Evolutionary conservation across 345 rosid species (phyloP).

Genomic region (Eucalyptus virginea): DNA sequence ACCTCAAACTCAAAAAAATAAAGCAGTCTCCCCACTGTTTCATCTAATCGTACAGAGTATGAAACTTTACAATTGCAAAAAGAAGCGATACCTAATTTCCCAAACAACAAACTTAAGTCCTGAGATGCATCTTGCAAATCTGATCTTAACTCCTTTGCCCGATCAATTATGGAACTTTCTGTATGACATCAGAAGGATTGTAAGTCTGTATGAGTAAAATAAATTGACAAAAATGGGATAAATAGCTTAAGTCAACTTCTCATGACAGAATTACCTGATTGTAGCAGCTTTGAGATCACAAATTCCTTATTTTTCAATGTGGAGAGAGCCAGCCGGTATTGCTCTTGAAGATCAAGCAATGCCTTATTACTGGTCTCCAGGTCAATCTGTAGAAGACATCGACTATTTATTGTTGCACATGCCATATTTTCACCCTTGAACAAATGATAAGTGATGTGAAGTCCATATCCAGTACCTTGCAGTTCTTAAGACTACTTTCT

Average conservation of each 20-base stretch:
- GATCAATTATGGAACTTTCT: constrained; percentile 54
- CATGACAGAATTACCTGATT: constrained; percentile 36
- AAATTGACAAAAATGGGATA: not conserved
- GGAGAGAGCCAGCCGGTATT: constrained; percentile 21
- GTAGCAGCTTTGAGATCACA: constrained; percentile 41
- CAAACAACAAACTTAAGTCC: constrained; percentile 53
- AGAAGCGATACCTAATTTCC: constrained; percentile 54
- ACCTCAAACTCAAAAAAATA: not conserved
- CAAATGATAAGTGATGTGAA: not conserved
- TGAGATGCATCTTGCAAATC: constrained; percentile 78
- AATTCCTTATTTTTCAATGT: constrained; percentile 45
- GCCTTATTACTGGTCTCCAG: constrained; percentile 42
- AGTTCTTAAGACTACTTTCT: constrained; percentile 52
- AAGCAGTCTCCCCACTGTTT: not conserved
- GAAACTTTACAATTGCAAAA: not conserved
- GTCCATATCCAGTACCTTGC: constrained; percentile 33
- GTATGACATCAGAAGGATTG: not conserved
- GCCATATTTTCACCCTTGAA: not conserved
- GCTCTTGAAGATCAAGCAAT: constrained; percentile 53
- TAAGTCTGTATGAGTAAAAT: not conserved
- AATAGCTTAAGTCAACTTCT: not conserved
- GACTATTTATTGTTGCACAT: not conserved
- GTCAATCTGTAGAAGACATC: constrained; percentile 28
- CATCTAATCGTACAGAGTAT: not conserved
- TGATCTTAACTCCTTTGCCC: constrained; percentile 50